Conservation (phyloP, 2,329 filamentous ascomycete genomes). For the Trichoderma sp. region DNA sequence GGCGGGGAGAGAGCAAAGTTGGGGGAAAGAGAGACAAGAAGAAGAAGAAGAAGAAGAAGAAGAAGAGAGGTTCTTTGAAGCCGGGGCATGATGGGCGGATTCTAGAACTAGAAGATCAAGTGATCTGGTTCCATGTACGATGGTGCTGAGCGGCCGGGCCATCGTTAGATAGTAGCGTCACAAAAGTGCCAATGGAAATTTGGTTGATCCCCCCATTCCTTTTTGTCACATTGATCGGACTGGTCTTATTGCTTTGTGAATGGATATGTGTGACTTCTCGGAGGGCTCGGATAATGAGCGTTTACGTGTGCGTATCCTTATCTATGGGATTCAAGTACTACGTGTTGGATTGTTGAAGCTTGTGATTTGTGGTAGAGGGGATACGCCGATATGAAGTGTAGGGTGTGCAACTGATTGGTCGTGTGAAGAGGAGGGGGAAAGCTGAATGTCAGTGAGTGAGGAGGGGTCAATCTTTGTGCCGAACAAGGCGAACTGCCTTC, state of each 20-base stretch:
- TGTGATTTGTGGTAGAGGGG: too few relatives aligned
- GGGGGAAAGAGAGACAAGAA: slow-evolving; percentile 7
- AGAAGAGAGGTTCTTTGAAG: too few relatives aligned
- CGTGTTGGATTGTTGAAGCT: too few relatives aligned
- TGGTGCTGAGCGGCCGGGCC: slow-evolving; percentile 13
- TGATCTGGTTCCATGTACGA: slow-evolving; percentile 36
- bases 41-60: neutral
- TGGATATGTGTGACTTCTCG: neutral
- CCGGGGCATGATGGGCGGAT: slow-evolving; percentile 3
- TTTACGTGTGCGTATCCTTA: too few relatives aligned
- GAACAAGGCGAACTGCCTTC: too few relatives aligned
- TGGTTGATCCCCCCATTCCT: slow-evolving; percentile 7
- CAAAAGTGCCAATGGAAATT: slow-evolving; percentile 25
- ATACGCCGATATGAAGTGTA: too few relatives aligned
- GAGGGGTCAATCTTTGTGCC: too few relatives aligned
- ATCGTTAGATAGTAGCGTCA: slow-evolving; percentile 22
- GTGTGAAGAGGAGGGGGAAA: too few relatives aligned
- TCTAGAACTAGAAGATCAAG: slow-evolving; percentile 40
- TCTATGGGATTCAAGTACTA: too few relatives aligned
- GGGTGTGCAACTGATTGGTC: too few relatives aligned
- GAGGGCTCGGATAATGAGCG: too few relatives aligned
- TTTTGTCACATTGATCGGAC: neutral
- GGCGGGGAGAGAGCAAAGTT: slow-evolving; percentile 4
- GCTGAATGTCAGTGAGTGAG: too few relatives aligned
- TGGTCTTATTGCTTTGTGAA: neutral